Evolutionary conservation across 768 basidiomycete species (phyloP), one percentile per base, ranked within the genome.

Genomic region (Calvatia gigantea): DNA sequence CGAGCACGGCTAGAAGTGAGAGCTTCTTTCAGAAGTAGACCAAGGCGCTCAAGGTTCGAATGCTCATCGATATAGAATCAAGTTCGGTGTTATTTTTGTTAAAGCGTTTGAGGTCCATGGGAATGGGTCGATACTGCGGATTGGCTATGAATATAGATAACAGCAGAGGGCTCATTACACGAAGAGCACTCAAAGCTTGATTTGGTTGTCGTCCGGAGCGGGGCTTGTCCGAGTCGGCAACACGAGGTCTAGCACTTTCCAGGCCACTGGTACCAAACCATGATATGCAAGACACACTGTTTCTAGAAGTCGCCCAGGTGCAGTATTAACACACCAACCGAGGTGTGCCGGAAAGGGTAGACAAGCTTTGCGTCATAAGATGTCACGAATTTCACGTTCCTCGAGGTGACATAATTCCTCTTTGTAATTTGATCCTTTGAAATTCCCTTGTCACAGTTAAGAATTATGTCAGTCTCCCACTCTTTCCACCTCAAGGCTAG

Each of bases 61-160:
- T n/a, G n/a, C n/a, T 19, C 54, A 55, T 55, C 54, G 54, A 55
- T 55, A n/a, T n/a, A 47, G 43, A 42, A 37, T 46, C 53, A 46
- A 15, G 6, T 11, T 42, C 51, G 9, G 45, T n/a, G 45, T 46
- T 47, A 46, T 45, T 47, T 39, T 46, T 47, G 17, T n/a, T 9
- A 17, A 46, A 11, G 37, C 29, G 15, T 19, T 19, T 23, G 46
- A 47, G 48, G 45, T 28, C 1, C 54, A 55, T 55, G 54, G 27
- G 54, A 55, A 55, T 12, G 37, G 23, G 35, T 42, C 41, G 45
- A 19, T n/a, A 27, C 54, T 47, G 54, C 54, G 54, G 54, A 47
- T 39, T 44, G 45, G 48, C 35, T 39, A 19, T 47, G 45, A 45
- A 17, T 17, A 19, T 45, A 47, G 44, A 47, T 55, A 45, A 55